Evolutionary conservation across 208 protist genomes (phyloP), one percentile per base, ranked within the genome.

Genomic region (Acanthamoeba lenticulata): DNA sequence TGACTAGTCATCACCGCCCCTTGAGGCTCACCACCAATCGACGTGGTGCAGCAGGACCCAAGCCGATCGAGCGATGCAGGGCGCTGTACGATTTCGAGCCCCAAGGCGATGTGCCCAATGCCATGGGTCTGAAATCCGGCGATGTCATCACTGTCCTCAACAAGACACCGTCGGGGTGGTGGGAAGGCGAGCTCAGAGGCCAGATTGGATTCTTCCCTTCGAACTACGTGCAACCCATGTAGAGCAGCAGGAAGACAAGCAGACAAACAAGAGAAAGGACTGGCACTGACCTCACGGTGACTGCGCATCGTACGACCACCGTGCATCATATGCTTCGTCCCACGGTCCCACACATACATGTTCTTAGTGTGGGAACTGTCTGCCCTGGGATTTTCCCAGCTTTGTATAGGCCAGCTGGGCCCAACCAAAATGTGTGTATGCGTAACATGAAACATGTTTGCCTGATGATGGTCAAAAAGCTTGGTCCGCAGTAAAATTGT

Each of bases 141-240:
- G 72, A 83, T 49, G 72, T 83, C 21, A 83, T 83, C 21, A 83
- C 72, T 3, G 72, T 83, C 6, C 72, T 83, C 36, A 83, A 42
- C 40, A 83, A 83, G 72, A 83, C 72, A n/a, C 72, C 72, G 49
- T 83, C 65, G 13, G 65, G 65, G 5, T 74, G 65, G 65, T 74
- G 65, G 65, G 65, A 74, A 29, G 65, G 65, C 29, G 65, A 74
- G 65, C 32, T 74, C 11, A 21, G 65, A 9, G 65, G 65, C 9
- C 65, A 74, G 36, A 74, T 29, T 0, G 65, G 65, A 3, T 74
- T 74, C 65, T 74, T 74, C 65, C 65, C 65, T 0, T 74, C 72
- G 3, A 83, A 83, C 72, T 83, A 83, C 24, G 72, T 83, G 15
- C 72, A 83, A 19, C 40, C 72, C 13, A 83, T 83, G 72, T 83